Evolutionary conservation across 2,329 filamentous ascomycete genomes (phyloP).

Genomic region (Ophiocordyceps camponoti-floridani): DNA sequence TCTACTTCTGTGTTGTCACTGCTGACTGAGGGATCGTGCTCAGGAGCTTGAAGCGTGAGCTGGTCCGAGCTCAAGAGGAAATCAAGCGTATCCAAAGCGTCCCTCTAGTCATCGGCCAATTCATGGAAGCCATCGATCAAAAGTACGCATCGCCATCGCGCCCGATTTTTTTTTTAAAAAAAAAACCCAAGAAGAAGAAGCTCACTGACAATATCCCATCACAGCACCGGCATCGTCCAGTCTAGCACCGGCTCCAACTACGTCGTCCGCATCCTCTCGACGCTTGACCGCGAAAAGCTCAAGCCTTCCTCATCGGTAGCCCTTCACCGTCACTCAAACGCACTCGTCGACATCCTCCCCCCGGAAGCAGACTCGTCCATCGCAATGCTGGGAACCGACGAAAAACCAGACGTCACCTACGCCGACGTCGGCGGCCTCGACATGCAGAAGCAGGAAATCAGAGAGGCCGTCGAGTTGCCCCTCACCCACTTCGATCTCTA

Average conservation of each 20-base stretch:
- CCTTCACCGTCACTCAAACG: slow-evolving; percentile 94
- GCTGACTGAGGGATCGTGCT: slow-evolving; percentile 2
- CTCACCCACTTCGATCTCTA: slow-evolving; percentile 97
- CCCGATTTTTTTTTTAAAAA: too few species aligned
- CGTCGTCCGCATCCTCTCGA: slow-evolving; percentile 93
- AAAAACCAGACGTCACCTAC: slow-evolving; percentile 97
- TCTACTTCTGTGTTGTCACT: background rate
- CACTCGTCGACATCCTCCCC: slow-evolving; percentile 94
- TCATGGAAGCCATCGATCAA: slow-evolving; percentile 99
- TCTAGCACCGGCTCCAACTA: slow-evolving; percentile 98
- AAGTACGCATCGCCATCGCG: slow-evolving; percentile 53
- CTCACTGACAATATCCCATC: background rate
- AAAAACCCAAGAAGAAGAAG: background rate
- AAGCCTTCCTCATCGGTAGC: slow-evolving; percentile 97
- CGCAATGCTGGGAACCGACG: slow-evolving; percentile 88
- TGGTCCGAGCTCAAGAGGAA: slow-evolving; percentile 94
- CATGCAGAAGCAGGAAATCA: slow-evolving; percentile 99
- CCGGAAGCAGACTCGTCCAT: slow-evolving; percentile 97
- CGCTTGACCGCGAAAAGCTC: slow-evolving; percentile 91
- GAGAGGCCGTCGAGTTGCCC: slow-evolving; percentile 91
- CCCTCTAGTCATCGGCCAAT: slow-evolving; percentile 92
- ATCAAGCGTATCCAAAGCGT: slow-evolving; percentile 99
- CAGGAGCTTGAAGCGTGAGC: slow-evolving; percentile 88
- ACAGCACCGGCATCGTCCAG: slow-evolving; percentile 91
- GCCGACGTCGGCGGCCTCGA: slow-evolving; percentile 94